Evolutionary conservation across 2,329 filamentous ascomycete genomes (phyloP).

Genomic region (Graphilbum sp.): DNA sequence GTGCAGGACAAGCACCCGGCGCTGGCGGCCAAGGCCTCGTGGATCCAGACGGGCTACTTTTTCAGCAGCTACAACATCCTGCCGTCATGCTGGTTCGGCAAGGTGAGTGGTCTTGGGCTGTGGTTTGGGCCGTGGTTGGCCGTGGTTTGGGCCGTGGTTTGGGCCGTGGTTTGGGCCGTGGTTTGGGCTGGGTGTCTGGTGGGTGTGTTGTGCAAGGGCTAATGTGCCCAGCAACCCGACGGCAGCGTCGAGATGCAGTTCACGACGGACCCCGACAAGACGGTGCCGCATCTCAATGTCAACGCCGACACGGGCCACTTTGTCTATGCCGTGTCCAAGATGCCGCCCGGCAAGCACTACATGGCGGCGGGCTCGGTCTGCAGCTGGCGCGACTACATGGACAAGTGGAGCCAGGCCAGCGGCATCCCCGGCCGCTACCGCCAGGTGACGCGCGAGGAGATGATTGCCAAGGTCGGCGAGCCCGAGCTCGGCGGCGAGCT

Average conservation of each 20-base stretch:
- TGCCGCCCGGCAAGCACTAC: slow-evolving; percentile 30
- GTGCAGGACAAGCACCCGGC: slow-evolving; percentile 24
- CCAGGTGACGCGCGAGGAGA: slow-evolving; percentile 22
- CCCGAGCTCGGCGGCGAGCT: slow-evolving; percentile 26
- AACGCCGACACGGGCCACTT: slow-evolving; percentile 30
- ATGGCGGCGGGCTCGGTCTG: slow-evolving; percentile 29
- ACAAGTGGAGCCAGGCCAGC: slow-evolving; percentile 22
- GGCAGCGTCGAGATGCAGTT: slow-evolving; percentile 31
- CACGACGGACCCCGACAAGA: slow-evolving; percentile 20
- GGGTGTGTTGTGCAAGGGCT: not conserved
- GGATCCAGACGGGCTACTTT: slow-evolving; percentile 33
- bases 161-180: too few species aligned
- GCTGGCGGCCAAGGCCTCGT: slow-evolving; percentile 32
- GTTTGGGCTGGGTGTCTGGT: too few species aligned
- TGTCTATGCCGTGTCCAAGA: slow-evolving; percentile 29
- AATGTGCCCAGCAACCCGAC: slow-evolving; percentile 21
- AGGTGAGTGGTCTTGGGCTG: slow-evolving; percentile 24
- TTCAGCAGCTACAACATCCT: slow-evolving; percentile 29
- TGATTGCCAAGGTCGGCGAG: slow-evolving; percentile 20
- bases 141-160: too few species aligned
- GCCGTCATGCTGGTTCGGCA: slow-evolving; percentile 27
- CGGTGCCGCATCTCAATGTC: slow-evolving; percentile 28
- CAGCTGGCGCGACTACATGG: slow-evolving; percentile 29
- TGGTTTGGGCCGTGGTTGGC: too few species aligned
- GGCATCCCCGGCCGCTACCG: slow-evolving; percentile 20